Base-by-base conservation (phyloP, 345 rosid genomes). In the Ceriops decandra region DNA sequence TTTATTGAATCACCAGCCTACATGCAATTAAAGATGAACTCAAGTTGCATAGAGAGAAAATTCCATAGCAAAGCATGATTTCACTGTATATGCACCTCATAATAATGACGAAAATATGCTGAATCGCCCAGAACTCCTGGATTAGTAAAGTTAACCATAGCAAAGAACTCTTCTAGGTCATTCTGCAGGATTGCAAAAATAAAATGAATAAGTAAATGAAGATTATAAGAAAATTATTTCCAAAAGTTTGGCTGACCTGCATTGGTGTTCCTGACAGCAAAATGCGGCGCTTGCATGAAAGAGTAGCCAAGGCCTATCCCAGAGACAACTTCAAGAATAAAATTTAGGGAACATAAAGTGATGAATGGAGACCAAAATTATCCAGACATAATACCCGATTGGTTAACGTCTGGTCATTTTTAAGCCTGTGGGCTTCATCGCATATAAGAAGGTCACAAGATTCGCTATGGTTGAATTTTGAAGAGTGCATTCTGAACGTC, bases 71-170 rank as follows among this genome's bases (percentile, higher is more conserved):
- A 20, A 56, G 52, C 15, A 26, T 52, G 38, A 52, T 11, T 49
- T 32, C 47, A 59, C 28, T 31, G 28, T 20, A 28, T 58, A 60
- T 71, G 77, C 72, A 89, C 99, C 97, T 95, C 97, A 33, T 87
- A 95, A 77, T 91, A 86, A 69, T 86, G 96, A 46, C 99, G 95
- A 84, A 95, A 95, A 78, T 84, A 79, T 27, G 95, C 85, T 70
- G 84, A 92, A 68, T 91, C 93, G 17, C 99, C 99, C 82, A 95
- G 79, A 69, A 89, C 85, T 63, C 93, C 93, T 58, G 93, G 96
- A 83, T 91, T 95, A 68, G 97, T 95, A 68, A 95, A 95, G 86
- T 91, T 91, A 70, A 91, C 99, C 99, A 95, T 95, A 59, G 99
- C 89, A 83, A 86, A 95, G 80, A 95, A 95, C 81, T 95, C 97